A percentile compares a stretch with the other conserved stretches of the same genome.
Conservation (phyloP, 495 filamentous ascomycete species). For the Podospora sp. region DNA sequence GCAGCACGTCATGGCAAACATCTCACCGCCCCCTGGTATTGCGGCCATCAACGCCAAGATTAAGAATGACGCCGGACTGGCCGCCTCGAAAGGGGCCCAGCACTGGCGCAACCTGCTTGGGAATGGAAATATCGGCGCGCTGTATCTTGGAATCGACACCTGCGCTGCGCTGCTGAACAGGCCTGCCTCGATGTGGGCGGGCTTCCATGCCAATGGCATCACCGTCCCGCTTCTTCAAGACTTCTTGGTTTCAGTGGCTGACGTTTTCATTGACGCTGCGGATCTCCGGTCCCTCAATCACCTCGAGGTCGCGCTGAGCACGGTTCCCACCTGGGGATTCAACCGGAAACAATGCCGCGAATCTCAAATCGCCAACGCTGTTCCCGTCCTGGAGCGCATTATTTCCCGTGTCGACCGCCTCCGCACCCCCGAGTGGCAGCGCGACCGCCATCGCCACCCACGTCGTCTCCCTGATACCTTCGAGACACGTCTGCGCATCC, state of each 20-base stretch:
- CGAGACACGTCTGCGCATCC: background rate
- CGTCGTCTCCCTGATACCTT: conserved; percentile 5
- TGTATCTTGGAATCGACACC: conserved; percentile 3
- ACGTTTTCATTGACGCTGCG: conserved; percentile 1
- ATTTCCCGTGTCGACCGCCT: background rate
- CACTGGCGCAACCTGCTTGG: conserved; percentile 35
- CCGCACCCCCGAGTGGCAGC: conserved; percentile 12
- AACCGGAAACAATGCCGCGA: background rate
- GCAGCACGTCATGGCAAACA: conserved; percentile 23
- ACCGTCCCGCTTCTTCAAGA: conserved; percentile 2
- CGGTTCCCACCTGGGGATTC: background rate
- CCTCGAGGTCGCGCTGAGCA: background rate
- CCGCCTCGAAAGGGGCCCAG: conserved; percentile 24
- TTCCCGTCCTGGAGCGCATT: background rate
- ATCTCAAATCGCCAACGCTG: background rate
- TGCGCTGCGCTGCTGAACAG: background rate
- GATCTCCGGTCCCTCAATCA: background rate
- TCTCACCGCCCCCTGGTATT: conserved; percentile 17
- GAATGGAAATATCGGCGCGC: background rate
- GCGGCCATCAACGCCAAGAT: conserved; percentile 26
- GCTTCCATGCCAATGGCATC: background rate
- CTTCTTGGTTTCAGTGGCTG: conserved; percentile 9
- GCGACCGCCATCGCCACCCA: background rate
- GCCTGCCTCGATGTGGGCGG: conserved; percentile 1
- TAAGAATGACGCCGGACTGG: conserved; percentile 20